Conservation (phyloP, 2,329 filamentous ascomycete species). For the Corinectria fuckeliana region DNA sequence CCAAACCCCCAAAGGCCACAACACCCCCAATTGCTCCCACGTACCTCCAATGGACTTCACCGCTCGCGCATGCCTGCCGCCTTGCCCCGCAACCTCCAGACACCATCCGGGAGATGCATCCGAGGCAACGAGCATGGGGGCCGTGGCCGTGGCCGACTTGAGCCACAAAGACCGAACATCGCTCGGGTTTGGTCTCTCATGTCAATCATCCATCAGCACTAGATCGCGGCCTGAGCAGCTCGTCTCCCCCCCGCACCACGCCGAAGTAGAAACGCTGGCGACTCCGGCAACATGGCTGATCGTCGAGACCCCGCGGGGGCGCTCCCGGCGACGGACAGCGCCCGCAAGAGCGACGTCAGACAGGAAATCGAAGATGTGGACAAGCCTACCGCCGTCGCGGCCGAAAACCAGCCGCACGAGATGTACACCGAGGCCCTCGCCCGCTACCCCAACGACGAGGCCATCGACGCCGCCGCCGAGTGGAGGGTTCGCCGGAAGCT, state of each 20-base stretch:
- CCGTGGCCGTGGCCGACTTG: not conserved
- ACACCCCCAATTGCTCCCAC: not conserved
- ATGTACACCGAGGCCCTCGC: conserved; percentile 46
- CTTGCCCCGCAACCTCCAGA: conserved; percentile 2
- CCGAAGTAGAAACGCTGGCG: not conserved
- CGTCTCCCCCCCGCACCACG: not conserved
- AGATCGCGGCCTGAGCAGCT: not conserved
- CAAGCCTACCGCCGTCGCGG: conserved; percentile 5
- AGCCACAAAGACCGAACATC: conserved; percentile 9
- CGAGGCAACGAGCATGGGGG: conserved; percentile 1
- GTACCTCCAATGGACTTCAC: too few species aligned
- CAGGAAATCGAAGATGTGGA: not conserved
- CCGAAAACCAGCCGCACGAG: conserved; percentile 26
- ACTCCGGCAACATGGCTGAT: not conserved
- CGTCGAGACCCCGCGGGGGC: not conserved
- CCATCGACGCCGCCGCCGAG: conserved; percentile 44
- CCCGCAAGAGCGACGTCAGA: not conserved
- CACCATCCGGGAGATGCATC: not conserved
- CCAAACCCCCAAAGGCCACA: not conserved
- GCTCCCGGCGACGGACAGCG: not conserved
- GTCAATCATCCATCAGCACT: not conserved
- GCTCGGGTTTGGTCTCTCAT: conserved; percentile 7
- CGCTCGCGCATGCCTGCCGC: too few species aligned
- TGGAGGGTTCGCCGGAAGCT: conserved; percentile 45
- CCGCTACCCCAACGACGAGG: conserved; percentile 46